A percentile compares a stretch with the other conserved stretches of the same genome.
These are phyloP conservation scores for Pleurotus eryngii DNA, from an alignment of 768 basidiomycete species.

Conservation along the genomic window DNA sequence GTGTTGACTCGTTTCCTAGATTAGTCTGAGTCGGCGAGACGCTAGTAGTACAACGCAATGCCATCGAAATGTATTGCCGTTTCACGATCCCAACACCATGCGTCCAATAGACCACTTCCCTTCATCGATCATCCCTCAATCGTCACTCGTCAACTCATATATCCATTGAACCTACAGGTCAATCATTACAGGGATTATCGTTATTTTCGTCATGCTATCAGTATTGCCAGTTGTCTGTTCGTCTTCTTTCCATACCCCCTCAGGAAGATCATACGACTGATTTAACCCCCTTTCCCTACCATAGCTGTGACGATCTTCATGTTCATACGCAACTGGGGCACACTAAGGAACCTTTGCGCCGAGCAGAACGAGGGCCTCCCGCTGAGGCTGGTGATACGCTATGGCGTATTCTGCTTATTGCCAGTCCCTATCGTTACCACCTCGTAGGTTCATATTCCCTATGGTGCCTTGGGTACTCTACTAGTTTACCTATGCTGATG, in stretches of 20 bases:
- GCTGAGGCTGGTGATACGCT: conserved; percentile 16
- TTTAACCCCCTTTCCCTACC: neutral
- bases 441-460: neutral
- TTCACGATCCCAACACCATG: conserved; percentile 12
- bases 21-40: conserved; percentile 6
- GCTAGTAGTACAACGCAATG: conserved; percentile 9
- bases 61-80: conserved; percentile 16
- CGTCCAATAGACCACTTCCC: neutral
- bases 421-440: conserved; percentile 5
- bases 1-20: neutral
- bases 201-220: conserved; percentile 9
- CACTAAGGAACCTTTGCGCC: neutral
- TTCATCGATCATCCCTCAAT: neutral
- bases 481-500: neutral
- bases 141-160: neutral
- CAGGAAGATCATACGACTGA: no score
- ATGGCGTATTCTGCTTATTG: conserved; percentile 12
- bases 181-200: conserved; percentile 5
- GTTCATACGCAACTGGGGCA: conserved; percentile 12
- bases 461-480: neutral
- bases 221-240: conserved; percentile 16
- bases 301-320: conserved; percentile 15
- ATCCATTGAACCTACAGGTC: neutral
- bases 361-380: conserved; percentile 7
- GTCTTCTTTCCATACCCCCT: neutral